Evolutionary conservation across 2,329 filamentous ascomycete species (phyloP).

Genomic region (Aspergillus eucalypticola): DNA sequence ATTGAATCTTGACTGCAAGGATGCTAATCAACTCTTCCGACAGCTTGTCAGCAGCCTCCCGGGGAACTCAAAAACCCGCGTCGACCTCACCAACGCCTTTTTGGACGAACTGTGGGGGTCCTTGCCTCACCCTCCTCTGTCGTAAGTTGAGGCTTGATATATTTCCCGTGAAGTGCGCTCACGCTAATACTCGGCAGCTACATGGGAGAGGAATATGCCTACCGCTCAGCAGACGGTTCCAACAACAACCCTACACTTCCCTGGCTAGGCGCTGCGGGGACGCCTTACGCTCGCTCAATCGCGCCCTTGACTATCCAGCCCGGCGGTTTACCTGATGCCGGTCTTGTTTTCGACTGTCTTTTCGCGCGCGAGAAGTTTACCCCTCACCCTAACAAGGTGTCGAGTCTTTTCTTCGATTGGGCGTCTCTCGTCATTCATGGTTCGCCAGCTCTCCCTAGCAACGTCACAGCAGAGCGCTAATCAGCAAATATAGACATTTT

Average conservation of each 20-base stretch:
- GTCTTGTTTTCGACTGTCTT: slow-evolving; percentile 49
- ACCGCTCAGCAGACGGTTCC: slow-evolving; percentile 69
- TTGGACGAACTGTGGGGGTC: slow-evolving; percentile 70
- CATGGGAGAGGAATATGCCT: slow-evolving; percentile 59
- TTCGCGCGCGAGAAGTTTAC: slow-evolving; percentile 46
- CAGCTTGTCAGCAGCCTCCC: slow-evolving; percentile 67
- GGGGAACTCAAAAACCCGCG: slow-evolving; percentile 60
- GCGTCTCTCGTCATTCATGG: slow-evolving; percentile 73
- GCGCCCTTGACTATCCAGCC: slow-evolving; percentile 60
- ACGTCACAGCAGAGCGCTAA: background rate
- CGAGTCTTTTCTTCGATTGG: slow-evolving; percentile 71
- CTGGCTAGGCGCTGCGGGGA: slow-evolving; percentile 66
- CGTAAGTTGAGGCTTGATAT: slow-evolving; percentile 45
- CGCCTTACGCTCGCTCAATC: slow-evolving; percentile 66
- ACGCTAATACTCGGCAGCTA: slow-evolving; percentile 31
- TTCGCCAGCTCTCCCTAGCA: slow-evolving; percentile 24
- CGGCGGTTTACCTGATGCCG: slow-evolving; percentile 67
- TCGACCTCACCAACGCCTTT: slow-evolving; percentile 66
- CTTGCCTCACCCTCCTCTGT: slow-evolving; percentile 70
- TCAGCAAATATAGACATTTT: slow-evolving; percentile 58
- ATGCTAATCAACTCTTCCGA: background rate
- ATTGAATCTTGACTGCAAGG: background rate
- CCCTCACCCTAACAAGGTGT: slow-evolving; percentile 69
- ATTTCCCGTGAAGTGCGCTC: background rate
- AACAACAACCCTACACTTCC: slow-evolving; percentile 70